These are phyloP conservation scores for Lonicera japonica DNA, from an alignment of 129 eudicot species.

Conservation along the genomic window DNA sequence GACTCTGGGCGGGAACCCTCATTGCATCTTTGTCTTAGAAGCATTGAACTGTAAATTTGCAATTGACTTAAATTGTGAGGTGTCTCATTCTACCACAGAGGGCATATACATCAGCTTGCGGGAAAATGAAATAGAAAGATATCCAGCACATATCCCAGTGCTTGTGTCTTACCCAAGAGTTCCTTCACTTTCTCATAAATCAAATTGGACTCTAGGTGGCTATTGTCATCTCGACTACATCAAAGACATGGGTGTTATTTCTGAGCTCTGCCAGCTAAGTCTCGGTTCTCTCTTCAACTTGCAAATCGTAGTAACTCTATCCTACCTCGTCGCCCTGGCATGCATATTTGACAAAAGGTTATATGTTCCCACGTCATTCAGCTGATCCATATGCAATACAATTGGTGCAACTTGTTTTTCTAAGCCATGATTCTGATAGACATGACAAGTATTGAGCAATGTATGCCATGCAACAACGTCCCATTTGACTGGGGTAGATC, in stretches of 20 bases:
- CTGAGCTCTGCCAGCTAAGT: slow-evolving; percentile 47
- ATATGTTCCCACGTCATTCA: slow-evolving; percentile 55
- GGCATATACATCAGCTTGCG: too few species aligned
- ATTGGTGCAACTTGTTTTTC: slow-evolving; percentile 44
- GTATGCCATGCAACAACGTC: slow-evolving; percentile 65
- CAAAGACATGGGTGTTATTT: slow-evolving; percentile 35
- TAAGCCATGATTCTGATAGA: slow-evolving; percentile 42
- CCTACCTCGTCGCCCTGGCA: slow-evolving; percentile 59
- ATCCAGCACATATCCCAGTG: slow-evolving; percentile 52
- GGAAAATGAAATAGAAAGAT: too few species aligned
- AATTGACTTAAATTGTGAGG: too few species aligned
- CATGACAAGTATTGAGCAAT: slow-evolving; percentile 50
- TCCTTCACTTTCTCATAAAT: slow-evolving; percentile 56
- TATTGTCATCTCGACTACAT: slow-evolving; percentile 41
- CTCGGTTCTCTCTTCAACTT: slow-evolving; percentile 50
- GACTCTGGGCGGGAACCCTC: too few species aligned
- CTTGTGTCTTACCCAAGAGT: slow-evolving; percentile 36
- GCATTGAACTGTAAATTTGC: too few species aligned
- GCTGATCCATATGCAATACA: slow-evolving; percentile 35
- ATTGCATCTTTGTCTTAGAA: too few species aligned
- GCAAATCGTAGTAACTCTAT: slow-evolving; percentile 26
- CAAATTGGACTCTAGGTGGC: slow-evolving; percentile 39
- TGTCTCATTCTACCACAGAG: too few species aligned
- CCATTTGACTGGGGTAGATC: slow-evolving; percentile 35
- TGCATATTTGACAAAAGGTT: slow-evolving; percentile 54